These are phyloP conservation scores for Exserohilum rostratum DNA, from an alignment of 2,329 filamentous ascomycete genomes.

Conservation along the genomic window DNA sequence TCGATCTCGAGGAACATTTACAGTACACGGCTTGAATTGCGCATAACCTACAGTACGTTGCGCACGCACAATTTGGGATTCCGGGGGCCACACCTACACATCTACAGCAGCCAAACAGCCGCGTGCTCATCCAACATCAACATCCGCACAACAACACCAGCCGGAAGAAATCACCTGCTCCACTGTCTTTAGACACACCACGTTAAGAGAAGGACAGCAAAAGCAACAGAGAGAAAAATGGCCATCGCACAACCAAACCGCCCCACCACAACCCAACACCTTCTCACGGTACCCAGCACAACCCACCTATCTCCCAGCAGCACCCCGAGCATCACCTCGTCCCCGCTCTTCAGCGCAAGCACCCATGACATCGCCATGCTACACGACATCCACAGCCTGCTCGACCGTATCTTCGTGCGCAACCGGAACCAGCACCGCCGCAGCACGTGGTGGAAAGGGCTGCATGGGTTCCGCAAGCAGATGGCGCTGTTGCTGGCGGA, in stretches of 20 bases:
- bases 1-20: no score
- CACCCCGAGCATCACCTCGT: constrained; percentile 26
- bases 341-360: constrained; percentile 24
- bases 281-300: background rate
- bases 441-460: constrained; percentile 79
- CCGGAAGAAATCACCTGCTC: no score
- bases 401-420: constrained; percentile 77
- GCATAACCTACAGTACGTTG: no score
- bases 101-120: no score
- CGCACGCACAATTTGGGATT: no score
- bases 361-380: constrained; percentile 41
- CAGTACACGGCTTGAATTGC: no score
- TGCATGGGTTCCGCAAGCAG: constrained; percentile 73
- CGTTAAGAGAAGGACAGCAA: no score
- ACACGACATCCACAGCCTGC: constrained; percentile 57
- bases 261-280: background rate
- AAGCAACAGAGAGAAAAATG: background rate
- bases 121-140: no score
- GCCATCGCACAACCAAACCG: constrained; percentile 10
- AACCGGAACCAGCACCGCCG: constrained; percentile 90
- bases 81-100: no score
- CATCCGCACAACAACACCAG: no score
- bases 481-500: constrained; percentile 60
- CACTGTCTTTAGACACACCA: no score
- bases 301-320: constrained; percentile 1